A percentile compares a stretch with the other conserved stretches of the same genome.
These are phyloP conservation scores for Fusarium sp. DNA, from an alignment of 2,329 filamentous ascomycete genomes.

Conservation along the genomic window DNA sequence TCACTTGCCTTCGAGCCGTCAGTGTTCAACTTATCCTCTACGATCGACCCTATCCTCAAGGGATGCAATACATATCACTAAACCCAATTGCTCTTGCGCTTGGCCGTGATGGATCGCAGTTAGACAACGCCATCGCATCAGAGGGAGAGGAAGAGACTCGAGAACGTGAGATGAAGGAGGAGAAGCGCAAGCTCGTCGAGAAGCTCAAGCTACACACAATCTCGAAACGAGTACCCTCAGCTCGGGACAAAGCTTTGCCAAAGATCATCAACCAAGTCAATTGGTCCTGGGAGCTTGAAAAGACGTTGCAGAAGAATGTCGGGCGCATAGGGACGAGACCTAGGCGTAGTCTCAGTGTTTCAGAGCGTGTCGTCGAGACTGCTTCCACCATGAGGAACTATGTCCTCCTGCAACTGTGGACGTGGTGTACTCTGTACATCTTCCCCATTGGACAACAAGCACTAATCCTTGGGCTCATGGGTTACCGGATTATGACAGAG, in stretches of 20 bases:
- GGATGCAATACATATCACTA: slow-evolving; percentile 97
- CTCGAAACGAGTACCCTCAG: slow-evolving; percentile 77
- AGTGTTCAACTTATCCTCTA: slow-evolving; percentile 91
- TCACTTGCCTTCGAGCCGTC: slow-evolving; percentile 77
- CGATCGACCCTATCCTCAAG: slow-evolving; percentile 83
- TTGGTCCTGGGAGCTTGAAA: slow-evolving; percentile 90
- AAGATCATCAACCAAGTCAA: slow-evolving; percentile 94
- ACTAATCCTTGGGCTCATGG: slow-evolving; percentile 83
- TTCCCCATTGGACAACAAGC: slow-evolving; percentile 79
- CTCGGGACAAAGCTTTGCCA: slow-evolving; percentile 84
- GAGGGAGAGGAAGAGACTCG: slow-evolving; percentile 80
- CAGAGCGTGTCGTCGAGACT: slow-evolving; percentile 93
- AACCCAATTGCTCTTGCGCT: slow-evolving; percentile 89
- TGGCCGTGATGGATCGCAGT: slow-evolving; percentile 72
- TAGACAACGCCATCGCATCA: slow-evolving; percentile 54
- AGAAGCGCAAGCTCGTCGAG: slow-evolving; percentile 77
- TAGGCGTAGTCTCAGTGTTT: slow-evolving; percentile 89
- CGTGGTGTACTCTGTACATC: slow-evolving; percentile 78
- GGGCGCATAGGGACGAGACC: slow-evolving; percentile 84
- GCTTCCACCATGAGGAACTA: slow-evolving; percentile 87
- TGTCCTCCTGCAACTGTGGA: slow-evolving; percentile 74
- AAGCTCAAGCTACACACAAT: slow-evolving; percentile 93
- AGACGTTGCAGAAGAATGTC: slow-evolving; percentile 88
- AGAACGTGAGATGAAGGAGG: slow-evolving; percentile 67
- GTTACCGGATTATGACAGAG: slow-evolving; percentile 85